Evolutionary conservation across 2,329 filamentous ascomycete genomes (phyloP).

Genomic region (Fusarium humuli): DNA sequence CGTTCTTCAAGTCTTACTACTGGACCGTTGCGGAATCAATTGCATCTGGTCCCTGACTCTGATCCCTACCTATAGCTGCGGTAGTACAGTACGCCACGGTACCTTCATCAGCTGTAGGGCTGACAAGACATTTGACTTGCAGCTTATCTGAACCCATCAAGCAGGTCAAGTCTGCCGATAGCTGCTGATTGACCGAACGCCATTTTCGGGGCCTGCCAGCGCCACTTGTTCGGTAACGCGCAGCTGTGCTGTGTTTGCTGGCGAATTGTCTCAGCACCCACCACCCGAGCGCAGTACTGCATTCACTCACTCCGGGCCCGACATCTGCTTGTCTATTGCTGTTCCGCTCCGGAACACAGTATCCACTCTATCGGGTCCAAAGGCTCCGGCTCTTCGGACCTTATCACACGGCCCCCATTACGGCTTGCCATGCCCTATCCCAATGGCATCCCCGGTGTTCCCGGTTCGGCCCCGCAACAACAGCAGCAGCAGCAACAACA

Average conservation of each 20-base stretch:
- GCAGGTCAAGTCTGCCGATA: constrained; percentile 8
- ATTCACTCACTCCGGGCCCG: constrained; percentile 8
- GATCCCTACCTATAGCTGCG: constrained; percentile 14
- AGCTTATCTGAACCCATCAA: constrained; percentile 25
- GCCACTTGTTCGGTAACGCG: constrained; percentile 11
- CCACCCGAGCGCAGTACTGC: neutral
- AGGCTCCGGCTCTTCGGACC: constrained; percentile 1
- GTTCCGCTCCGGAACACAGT: constrained; percentile 13
- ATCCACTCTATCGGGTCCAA: constrained; percentile 25
- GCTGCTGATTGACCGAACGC: constrained; percentile 6
- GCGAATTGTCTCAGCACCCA: constrained; percentile 9
- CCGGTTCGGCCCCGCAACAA: constrained; percentile 40
- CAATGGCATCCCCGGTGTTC: constrained; percentile 34
- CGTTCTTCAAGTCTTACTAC: constrained; percentile 15
- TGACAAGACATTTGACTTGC: constrained; percentile 34
- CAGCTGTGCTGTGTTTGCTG: constrained; percentile 3
- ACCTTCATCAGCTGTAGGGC: constrained; percentile 10
- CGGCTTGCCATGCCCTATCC: constrained; percentile 39
- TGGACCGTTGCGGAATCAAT: constrained; percentile 14
- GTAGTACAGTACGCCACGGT: constrained; percentile 7
- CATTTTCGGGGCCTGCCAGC: constrained; percentile 16
- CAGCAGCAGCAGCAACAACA: constrained; percentile 32
- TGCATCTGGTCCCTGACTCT: constrained; percentile 13
- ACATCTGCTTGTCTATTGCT: constrained; percentile 4
- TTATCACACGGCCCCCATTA: neutral